Evolutionary conservation across 306 rosid genomes (phyloP).

Genomic region (Malus fusca): DNA sequence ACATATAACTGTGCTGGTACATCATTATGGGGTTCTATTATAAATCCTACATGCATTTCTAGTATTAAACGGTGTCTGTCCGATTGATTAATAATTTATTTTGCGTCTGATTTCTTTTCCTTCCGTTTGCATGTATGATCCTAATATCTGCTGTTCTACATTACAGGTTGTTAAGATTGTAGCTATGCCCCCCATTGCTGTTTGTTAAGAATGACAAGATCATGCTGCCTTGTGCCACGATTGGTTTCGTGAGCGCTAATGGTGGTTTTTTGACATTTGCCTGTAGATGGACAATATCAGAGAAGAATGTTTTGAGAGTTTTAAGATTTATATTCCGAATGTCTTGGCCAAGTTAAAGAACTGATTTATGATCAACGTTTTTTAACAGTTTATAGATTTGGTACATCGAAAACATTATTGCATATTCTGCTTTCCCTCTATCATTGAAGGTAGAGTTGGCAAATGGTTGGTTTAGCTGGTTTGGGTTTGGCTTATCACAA

Average conservation of each 20-base stretch:
- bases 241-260: neutral
- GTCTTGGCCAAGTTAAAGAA: constrained; percentile 17
- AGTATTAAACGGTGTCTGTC: neutral
- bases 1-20: neutral
- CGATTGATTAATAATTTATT: neutral
- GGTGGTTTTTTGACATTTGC: constrained; percentile 13
- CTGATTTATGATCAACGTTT: constrained; percentile 20
- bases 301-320: constrained; percentile 1
- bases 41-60: neutral
- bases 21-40: neutral
- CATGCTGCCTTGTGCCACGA: constrained; percentile 10
- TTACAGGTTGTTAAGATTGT: constrained; percentile 27
- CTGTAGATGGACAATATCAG: constrained; percentile 6
- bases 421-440: neutral
- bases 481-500: no score
- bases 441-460: neutral
- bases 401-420: neutral
- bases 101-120: neutral
- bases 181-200: constrained; percentile 6
- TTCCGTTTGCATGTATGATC: neutral
- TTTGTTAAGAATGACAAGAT: constrained; percentile 9
- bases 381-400: constrained; percentile 3
- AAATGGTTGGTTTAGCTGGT: no score
- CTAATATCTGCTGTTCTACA: neutral
- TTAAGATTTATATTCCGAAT: constrained; percentile 18